phyloP scores from a whole-genome alignment of 2,329 filamentous ascomycete species.

The Penicillium sp. region DNA sequence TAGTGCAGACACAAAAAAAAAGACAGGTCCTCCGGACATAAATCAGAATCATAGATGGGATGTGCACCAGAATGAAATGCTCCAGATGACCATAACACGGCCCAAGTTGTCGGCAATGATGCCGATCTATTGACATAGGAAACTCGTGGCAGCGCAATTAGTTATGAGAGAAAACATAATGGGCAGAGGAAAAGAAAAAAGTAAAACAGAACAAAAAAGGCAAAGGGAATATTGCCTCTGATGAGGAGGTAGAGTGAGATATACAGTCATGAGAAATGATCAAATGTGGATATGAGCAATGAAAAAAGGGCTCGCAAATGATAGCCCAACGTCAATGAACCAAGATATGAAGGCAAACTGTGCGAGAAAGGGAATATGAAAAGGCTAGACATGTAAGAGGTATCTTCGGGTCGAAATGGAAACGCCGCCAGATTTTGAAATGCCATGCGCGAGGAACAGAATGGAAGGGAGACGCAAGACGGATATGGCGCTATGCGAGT shows the following conservation, averaged over 20 bases:
- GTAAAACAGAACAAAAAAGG: constrained; percentile 1
- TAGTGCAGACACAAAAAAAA: constrained; percentile 17
- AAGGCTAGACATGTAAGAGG: constrained; percentile 27
- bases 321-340: constrained; percentile 1
- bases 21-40: constrained; percentile 16
- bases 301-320: constrained; percentile 7
- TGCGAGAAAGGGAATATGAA: constrained; percentile 9
- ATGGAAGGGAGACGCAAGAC: constrained; percentile 18
- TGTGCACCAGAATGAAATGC: constrained; percentile 17
- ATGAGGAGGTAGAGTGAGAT: constrained; percentile 15
- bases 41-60: constrained; percentile 15
- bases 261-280: constrained; percentile 19
- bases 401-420: constrained; percentile 31
- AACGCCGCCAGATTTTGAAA: constrained; percentile 33
- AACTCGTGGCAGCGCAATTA: constrained; percentile 27
- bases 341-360: constrained; percentile 7
- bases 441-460: constrained; percentile 30
- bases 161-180: constrained; percentile 13
- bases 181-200: constrained; percentile 4
- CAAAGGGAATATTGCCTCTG: constrained; percentile 5
- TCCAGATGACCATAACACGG: constrained; percentile 12
- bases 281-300: constrained; percentile 7
- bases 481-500: constrained; percentile 33
- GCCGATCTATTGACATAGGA: constrained; percentile 28
- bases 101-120: constrained; percentile 16